Percentiles rank a stretch among this genome's conserved stretches.
Evolutionary conservation across 2,329 filamentous ascomycete species (phyloP).

Genomic region (Canariomyces notabilis): DNA sequence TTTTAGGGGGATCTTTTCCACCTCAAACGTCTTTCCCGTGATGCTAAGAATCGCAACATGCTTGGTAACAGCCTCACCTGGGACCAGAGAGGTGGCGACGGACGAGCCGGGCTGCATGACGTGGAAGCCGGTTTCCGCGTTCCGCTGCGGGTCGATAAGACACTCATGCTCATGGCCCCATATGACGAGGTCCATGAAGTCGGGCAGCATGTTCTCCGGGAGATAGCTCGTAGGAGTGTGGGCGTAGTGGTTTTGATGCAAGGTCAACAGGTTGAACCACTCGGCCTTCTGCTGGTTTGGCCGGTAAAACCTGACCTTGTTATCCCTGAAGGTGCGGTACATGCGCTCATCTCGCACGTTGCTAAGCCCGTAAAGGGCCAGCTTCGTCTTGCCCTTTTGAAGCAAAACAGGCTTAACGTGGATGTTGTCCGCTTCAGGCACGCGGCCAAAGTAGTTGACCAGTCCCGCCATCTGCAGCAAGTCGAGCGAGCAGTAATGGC

Average conservation of each 20-base stretch:
- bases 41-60: conserved; percentile 83
- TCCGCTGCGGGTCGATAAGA: conserved; percentile 74
- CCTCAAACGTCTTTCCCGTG: conserved; percentile 74
- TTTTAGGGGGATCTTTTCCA: conserved; percentile 77
- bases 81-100: conserved; percentile 85
- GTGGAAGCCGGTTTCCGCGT: conserved; percentile 83
- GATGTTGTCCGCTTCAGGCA: conserved; percentile 89
- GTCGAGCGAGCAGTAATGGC: conserved; percentile 85
- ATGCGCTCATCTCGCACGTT: conserved; percentile 95
- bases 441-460: conserved; percentile 92
- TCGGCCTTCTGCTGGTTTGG: conserved; percentile 74
- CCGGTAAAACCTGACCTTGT: conserved; percentile 89
- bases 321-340: conserved; percentile 87
- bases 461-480: conserved; percentile 85
- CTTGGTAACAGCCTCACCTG: conserved; percentile 85
- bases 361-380: conserved; percentile 89
- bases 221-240: conserved; percentile 91
- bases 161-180: conserved; percentile 99
- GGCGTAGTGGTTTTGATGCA: conserved; percentile 94
- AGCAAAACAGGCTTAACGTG: conserved; percentile 84
- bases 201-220: conserved; percentile 85
- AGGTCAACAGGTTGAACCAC: conserved; percentile 93
- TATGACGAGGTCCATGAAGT: conserved; percentile 84
- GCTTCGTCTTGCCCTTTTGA: conserved; percentile 88
- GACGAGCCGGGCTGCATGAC: conserved; percentile 98